Conservation (phyloP, 1,284 basidiomycete species). For the Thecaphora thlaspeos region DNA sequence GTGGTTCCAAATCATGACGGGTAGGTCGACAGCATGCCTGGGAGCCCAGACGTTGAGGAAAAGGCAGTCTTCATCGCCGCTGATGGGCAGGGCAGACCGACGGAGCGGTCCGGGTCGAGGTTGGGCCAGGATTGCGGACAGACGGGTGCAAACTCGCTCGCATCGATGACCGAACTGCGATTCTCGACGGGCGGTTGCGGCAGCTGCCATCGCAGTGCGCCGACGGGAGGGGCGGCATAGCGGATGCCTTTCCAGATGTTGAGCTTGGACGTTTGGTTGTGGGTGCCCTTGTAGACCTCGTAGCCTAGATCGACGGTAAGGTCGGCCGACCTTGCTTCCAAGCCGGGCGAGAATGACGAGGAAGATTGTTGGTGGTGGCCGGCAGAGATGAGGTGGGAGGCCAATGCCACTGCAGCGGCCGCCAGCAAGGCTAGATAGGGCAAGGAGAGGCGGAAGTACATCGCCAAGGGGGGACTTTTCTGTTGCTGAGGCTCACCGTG, state of each 20-base stretch:
- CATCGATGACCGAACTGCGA: slow-evolving; percentile 12
- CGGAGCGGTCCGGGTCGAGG: not conserved
- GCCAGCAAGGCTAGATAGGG: too few relatives aligned
- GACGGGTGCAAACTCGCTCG: slow-evolving; percentile 13
- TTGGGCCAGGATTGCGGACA: slow-evolving; percentile 13
- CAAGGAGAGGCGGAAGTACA: too few relatives aligned
- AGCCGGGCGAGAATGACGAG: too few relatives aligned
- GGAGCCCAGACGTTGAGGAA: slow-evolving; percentile 36
- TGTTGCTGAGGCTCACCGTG: too few relatives aligned
- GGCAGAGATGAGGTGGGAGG: too few relatives aligned
- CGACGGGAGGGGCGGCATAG: slow-evolving; percentile 20
- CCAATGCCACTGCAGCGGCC: too few relatives aligned
- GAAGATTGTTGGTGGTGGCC: too few relatives aligned
- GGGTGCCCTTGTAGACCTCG: slow-evolving; percentile 11
- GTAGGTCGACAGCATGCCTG: slow-evolving; percentile 14
- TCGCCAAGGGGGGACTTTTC: too few relatives aligned
- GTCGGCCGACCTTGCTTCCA: too few relatives aligned
- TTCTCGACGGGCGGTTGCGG: slow-evolving; percentile 13
- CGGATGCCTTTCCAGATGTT: slow-evolving; percentile 31
- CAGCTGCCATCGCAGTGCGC: slow-evolving; percentile 21
- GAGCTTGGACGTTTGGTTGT: slow-evolving; percentile 14
- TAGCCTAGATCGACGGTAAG: slow-evolving; percentile 27
- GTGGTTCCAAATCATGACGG: slow-evolving; percentile 25
- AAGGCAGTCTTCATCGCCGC: slow-evolving; percentile 27
- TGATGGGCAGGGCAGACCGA: slow-evolving; percentile 4